Percentiles rank a stretch among this genome's conserved stretches.
These are phyloP conservation scores for Rehmannia glutinosa DNA, from an alignment of 257 asterid genomes.

Conservation along the genomic window DNA sequence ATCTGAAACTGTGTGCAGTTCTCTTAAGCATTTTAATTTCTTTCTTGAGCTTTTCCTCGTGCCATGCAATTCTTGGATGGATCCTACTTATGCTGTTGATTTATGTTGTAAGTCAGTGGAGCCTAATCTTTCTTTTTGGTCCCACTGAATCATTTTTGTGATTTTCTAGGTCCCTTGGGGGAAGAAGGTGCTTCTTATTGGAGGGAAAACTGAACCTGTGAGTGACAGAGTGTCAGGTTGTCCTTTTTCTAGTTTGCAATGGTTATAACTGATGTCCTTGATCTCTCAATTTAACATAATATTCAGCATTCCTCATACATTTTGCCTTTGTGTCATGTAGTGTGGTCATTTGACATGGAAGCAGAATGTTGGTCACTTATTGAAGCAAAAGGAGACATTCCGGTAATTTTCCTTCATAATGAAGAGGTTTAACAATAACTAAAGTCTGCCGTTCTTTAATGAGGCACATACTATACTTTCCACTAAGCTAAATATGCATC, in stretches of 20 bases:
- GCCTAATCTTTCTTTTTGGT: background rate
- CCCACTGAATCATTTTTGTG: constrained; percentile 1
- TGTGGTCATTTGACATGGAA: constrained; percentile 96
- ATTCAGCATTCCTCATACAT: constrained; percentile 8
- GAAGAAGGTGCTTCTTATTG: constrained; percentile 84
- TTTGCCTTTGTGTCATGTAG: constrained; percentile 37
- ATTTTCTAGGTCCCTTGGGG: constrained; percentile 89
- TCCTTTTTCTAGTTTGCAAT: constrained; percentile 11
- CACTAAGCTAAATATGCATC: background rate
- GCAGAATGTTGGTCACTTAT: constrained; percentile 90
- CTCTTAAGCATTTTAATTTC: background rate
- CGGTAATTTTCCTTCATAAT: constrained; percentile 48
- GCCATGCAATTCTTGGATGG: background rate
- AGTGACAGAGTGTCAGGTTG: constrained; percentile 82
- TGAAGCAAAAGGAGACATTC: constrained; percentile 94
- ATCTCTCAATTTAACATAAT: constrained; percentile 6
- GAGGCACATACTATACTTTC: constrained; percentile 3
- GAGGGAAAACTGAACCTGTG: constrained; percentile 89
- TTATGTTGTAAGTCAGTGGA: background rate
- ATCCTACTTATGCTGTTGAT: constrained; percentile 3
- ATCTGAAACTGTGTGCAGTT: background rate
- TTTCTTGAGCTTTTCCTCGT: constrained; percentile 10
- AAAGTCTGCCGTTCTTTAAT: background rate
- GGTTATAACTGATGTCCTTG: constrained; percentile 2
- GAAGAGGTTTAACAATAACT: background rate